phyloP scores from a whole-genome alignment of 1,284 basidiomycete species.

The Ustilago bromivora region DNA sequence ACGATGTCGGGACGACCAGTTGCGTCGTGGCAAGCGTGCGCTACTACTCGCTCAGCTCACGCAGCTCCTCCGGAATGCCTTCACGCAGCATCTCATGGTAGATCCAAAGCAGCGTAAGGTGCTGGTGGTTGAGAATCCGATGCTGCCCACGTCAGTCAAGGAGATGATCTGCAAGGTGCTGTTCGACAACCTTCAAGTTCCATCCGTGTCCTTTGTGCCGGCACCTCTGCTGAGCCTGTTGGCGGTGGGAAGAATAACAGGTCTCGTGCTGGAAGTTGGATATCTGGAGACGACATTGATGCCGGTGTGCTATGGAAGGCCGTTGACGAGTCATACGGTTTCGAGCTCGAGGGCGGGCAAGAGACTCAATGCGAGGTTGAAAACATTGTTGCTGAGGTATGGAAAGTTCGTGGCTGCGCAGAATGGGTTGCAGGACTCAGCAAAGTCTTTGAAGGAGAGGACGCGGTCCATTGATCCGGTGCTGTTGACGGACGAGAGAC shows the following conservation, averaged over 20 bases:
- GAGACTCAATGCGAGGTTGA: conserved; percentile 38
- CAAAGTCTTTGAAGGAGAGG: conserved; percentile 25
- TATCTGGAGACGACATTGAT: conserved; percentile 88
- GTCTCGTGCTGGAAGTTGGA: conserved; percentile 90
- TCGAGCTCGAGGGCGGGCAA: conserved; percentile 50
- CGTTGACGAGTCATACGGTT: conserved; percentile 28
- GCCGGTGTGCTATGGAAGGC: conserved; percentile 73
- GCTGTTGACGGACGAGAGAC: conserved; percentile 47
- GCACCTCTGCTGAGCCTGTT: conserved; percentile 86
- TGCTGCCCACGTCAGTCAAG: conserved; percentile 86
- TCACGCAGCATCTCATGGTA: conserved; percentile 78
- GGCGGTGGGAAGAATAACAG: conserved; percentile 87
- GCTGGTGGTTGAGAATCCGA: conserved; percentile 88
- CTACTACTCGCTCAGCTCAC: conserved; percentile 53
- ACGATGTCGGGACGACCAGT: conserved; percentile 35
- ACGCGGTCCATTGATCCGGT: conserved; percentile 21
- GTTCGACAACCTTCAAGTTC: conserved; percentile 91
- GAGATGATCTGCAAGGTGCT: conserved; percentile 85
- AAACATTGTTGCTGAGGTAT: conserved; percentile 37
- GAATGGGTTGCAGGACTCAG: conserved; percentile 27
- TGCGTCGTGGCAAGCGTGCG: conserved; percentile 43
- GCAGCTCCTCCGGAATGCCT: conserved; percentile 53
- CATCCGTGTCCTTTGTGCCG: conserved; percentile 83
- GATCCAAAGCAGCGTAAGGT: conserved; percentile 94
- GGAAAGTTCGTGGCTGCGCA: conserved; percentile 50